Base-by-base conservation (phyloP, 1,284 basidiomycete species). In the Cryptococcus sp. region DNA sequence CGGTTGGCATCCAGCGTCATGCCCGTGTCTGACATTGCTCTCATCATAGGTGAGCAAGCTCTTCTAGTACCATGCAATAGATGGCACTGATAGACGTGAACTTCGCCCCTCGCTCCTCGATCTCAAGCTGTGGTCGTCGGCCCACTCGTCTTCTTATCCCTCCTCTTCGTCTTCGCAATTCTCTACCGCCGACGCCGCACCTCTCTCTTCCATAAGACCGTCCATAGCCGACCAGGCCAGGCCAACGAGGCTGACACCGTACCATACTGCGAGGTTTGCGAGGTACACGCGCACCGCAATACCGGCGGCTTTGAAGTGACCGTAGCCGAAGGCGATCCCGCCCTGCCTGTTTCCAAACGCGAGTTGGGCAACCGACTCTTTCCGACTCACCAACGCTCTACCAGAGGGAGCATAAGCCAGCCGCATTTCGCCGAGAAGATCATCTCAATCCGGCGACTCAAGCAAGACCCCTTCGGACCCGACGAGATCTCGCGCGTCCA, bases 401-500 rank as follows among this genome's bases (percentile, higher is more conserved):
- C 28, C 9, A 4, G 28, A 33, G 28, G 28, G 28, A 33, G 28
- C 9, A 4, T 49, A 5, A n/a, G 21, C 24, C 61, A 63, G 43
- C 60, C 62, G 16, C 60, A 62, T 36, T 67, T 66, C 46, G 50
- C 51, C 4, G 62, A 66, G 15, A 63, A 56, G 33, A 20, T 40
- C 5, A 20, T 62, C 3, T 33, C 52, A n/a, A 54, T 69, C 42
- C 50, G 65, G 16, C 40, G 65, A 11, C 18, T 69, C 7, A 66
- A 60, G 9, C 45, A 36, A 13, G 52, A 60, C 42, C 64, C 64
- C 1, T 24, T n/a, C 16, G 12, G 42, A 3, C 57, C 59, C 15
- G 67, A 66, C 54, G 23, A 43, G 16, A 56, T 60, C 35, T 50
- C 57, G n/a, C 52, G 62, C 15, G 56, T 68, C 35, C 64, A 65